Evolutionary conservation across 2,329 filamentous ascomycete genomes (phyloP), one percentile per base, ranked within the genome.

Genomic region (Clonostachys byssicola): DNA sequence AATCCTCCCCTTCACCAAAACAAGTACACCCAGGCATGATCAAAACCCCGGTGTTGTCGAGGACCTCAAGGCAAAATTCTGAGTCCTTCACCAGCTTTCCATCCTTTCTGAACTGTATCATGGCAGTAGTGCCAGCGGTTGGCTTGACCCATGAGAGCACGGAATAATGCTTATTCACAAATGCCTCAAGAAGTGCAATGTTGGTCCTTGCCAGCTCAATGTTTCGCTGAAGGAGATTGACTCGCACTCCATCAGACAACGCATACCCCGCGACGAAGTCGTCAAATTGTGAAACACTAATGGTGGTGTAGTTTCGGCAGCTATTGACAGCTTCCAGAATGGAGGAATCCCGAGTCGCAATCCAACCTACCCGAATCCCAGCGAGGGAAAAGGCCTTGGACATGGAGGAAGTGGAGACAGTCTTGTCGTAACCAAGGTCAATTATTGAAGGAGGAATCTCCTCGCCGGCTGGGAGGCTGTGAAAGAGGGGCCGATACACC

Each of bases 301-400:
- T 95, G 23, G 88, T 91, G 5, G 89, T 95, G 70, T 94, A 95
- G 63, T 94, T 86, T 39, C 89, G 75, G 2, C 84, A 83, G 13
- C 71, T 66, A 12, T 85, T 81, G 51, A 88, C 74, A 13, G 75
- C 71, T 44, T 83, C 77, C 46, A 92, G 76, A 47, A 95, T 74
- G 1, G 70, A 67, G 6, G 62, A 60, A 62, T 82, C 80, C 23
- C 81, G 80, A 13, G 84, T 86, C 5, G 87, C 88, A 49, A 92
- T 75, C 91, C 91, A 96, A 34, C 91, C 91, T 2, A 92, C 67
- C 1, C 90, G 83, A 51, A 95, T 84, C 3, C 91, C 90, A 1
- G 90, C 89, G 5, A 96, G 70, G 3, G 87, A 83, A 66, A 90
- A 96, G 1, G 89, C 87, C 67, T 95, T 95, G 23, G 87, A 92